Base-by-base conservation (phyloP, 2,329 filamentous ascomycete species). In the Fusarium citri region DNA sequence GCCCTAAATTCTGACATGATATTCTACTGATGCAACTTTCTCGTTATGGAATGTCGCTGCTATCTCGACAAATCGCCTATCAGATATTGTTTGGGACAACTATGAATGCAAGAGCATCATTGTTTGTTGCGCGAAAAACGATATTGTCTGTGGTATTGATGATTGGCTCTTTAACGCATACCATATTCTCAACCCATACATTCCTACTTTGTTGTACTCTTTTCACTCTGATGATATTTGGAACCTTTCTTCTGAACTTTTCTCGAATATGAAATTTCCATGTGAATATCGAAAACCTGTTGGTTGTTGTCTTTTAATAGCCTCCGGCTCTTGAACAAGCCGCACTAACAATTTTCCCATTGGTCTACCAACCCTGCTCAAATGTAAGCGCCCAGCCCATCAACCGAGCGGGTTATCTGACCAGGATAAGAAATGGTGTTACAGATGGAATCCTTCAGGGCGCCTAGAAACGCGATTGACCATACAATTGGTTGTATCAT, bases 1-100 rank as follows among this genome's bases (percentile, higher is more conserved):
- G 23, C 23, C 34, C 37, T 53, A 53, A 53, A 42, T 53, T 18
- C 48, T 51, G 48, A 51, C 48, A 41, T 42, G 49, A 42, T 14
- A 25, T 26, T 15, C 18, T 20, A 6, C 2, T 18, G 12, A 51
- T 41, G 3, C 23, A 16, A 1, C 3, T 6, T 26, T 25, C 11
- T 8, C 3, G 8, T 12, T 9, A 16, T 14, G 22, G 5, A 14
- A n/a, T 23, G 3, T 2, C 5, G 2, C 2, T 5, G 16, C 18
- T 7, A 16, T 4, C 14, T 5, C 6, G 0, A 20, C 4, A 18
- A 18, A 23, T 12, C 18, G 6, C 34, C 4, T 11, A 11, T 22
- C 3, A 2, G 8, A 31, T 4, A 7, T 10, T 37, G 34, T 4
- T 37, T n/a, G 0, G 0, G 18, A 6, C 2, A 7, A n/a, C 12